phyloP scores from a whole-genome alignment of 441 rosid genomes.

The Jatropha podagrica region DNA sequence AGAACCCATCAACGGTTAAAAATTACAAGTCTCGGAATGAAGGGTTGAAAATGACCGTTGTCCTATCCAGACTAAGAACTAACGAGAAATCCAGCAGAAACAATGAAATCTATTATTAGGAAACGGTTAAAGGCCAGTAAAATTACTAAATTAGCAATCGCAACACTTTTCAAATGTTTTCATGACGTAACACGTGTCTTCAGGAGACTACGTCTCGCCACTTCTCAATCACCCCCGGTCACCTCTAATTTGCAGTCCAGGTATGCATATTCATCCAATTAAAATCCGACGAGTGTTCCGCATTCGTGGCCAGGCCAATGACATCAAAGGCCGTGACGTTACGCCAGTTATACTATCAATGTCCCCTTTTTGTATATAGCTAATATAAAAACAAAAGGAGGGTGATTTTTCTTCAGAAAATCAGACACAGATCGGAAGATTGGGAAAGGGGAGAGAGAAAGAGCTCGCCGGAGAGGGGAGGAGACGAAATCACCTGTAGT shows the following conservation, averaged over 20 bases:
- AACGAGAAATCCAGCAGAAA: neutral
- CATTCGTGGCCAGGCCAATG: slow-evolving; percentile 21
- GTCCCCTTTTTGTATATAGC: neutral
- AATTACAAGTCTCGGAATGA: too few species aligned
- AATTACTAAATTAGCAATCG: neutral
- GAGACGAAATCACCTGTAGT: slow-evolving; percentile 7
- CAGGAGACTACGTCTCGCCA: neutral
- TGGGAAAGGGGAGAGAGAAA: slow-evolving; percentile 3
- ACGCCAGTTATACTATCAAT: slow-evolving; percentile 6
- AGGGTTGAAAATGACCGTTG: too few species aligned
- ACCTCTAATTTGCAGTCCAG: neutral
- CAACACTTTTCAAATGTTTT: neutral
- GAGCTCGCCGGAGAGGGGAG: slow-evolving; percentile 21
- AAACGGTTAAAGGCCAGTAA: neutral
- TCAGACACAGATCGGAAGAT: neutral
- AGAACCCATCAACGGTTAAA: too few species aligned
- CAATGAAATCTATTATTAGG: neutral
- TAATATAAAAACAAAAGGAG: neutral
- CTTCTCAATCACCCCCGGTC: neutral
- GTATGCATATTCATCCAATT: slow-evolving; percentile 12
- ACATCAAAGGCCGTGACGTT: slow-evolving; percentile 30
- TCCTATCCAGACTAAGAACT: too few species aligned
- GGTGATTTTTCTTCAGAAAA: neutral
- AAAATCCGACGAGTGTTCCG: neutral
- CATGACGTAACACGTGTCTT: neutral